Base-by-base conservation (phyloP, 2,329 filamentous ascomycete genomes). In the Sphaerulina musiva region DNA sequence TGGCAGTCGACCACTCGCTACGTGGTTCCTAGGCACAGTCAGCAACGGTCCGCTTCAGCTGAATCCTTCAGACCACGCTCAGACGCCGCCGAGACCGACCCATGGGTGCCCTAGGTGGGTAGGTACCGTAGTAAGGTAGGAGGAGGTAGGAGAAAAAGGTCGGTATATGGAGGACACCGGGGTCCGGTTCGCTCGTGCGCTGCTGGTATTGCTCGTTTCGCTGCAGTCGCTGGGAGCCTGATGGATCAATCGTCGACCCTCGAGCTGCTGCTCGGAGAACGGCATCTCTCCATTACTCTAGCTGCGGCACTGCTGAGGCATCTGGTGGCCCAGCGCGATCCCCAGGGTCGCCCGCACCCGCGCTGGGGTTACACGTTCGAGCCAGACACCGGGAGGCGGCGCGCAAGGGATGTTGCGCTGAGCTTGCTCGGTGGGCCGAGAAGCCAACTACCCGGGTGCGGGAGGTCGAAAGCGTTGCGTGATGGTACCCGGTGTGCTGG, bases 301-400 rank as follows among this genome's bases (percentile, higher is more conserved):
- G 45, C 31, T 39, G 45, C 45, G 45, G 45, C 45, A 31, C 42
- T 47, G 31, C 34, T 47, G 26, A 38, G 45, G 38, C 38, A 40
- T 39, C 42, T 39, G 20, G 34, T 14, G 41, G 42, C 12, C 12
- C 34, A 36, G 32, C 32, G 32, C 32, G 34, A 55, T 56, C 20
- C 46, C 29, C 45, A 45, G 57, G 46, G 26, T 45, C 50, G 51
- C 50, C 54, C 17, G 41, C 38, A 44, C 32, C 53, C 45, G 42
- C 42, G 23, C 43, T 53, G 48, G 55, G 48, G 57, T 59, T 55
- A 55, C 57, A 59, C 57, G 48, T 56, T 51, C 51, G 40, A 42
- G 34, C 52, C 52, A 52, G 53, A 50, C 54, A 51, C 51, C 53
- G 54, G 48, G 39, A 32, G 17, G 32, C 51, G 38, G 8, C 20